Evolutionary conservation across 192 early-diverging fungal genomes (phyloP).

Genomic region (Irineochytrium annulatum): DNA sequence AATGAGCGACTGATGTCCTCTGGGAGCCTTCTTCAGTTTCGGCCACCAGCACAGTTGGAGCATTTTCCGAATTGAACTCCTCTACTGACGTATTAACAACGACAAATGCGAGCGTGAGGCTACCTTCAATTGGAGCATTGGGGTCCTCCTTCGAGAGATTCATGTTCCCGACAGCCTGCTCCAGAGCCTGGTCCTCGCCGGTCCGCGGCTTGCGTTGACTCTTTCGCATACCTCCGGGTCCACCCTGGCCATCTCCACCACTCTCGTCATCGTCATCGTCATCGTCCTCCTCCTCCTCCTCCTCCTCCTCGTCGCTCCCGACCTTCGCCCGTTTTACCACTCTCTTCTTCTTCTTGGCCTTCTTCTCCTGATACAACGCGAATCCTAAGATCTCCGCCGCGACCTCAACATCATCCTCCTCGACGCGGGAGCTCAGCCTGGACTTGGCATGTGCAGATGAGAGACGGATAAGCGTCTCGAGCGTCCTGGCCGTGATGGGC

Average conservation of each 20-base stretch:
- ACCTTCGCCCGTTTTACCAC: constrained; percentile 18
- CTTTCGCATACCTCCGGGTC: neutral
- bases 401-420: constrained; percentile 77
- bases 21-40: no score
- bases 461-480: constrained; percentile 96
- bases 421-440: constrained; percentile 75
- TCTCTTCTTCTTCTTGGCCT: constrained; percentile 36
- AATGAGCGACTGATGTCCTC: no score
- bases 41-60: no score
- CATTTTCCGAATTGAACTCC: neutral
- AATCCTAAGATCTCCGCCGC: constrained; percentile 80
- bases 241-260: constrained; percentile 3
- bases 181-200: neutral
- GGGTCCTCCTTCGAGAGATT: neutral
- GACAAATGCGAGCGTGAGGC: neutral
- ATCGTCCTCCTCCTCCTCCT: constrained; percentile 19
- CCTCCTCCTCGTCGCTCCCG: constrained; percentile 15
- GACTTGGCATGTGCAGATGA: constrained; percentile 95
- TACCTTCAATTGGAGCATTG: neutral
- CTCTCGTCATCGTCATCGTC: constrained; percentile 17
- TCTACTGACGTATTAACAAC: neutral
- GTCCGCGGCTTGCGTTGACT: neutral
- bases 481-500: constrained; percentile 96
- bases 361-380: constrained; percentile 88
- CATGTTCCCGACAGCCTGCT: neutral